Percentiles rank a stretch among this genome's conserved stretches.
phyloP scores from a whole-genome alignment of 306 rosid species.

The Vigna trinervia region DNA sequence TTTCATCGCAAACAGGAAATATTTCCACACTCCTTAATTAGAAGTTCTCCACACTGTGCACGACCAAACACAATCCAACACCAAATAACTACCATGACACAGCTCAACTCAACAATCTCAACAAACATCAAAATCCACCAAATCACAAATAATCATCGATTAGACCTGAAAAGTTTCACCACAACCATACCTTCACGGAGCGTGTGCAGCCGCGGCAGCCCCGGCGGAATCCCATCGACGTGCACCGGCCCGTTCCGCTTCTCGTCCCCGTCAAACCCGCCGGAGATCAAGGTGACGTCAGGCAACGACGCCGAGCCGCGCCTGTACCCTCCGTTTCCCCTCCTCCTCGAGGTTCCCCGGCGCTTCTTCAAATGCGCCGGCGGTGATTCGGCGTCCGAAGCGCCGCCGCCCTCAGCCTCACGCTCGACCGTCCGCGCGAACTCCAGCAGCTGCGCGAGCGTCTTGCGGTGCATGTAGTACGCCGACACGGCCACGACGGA shows the following conservation, averaged over 20 bases:
- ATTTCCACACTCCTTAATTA: not conserved
- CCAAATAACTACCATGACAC: not conserved
- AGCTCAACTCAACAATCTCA: constrained; percentile 33
- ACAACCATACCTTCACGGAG: constrained; percentile 79
- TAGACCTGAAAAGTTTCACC: constrained; percentile 25
- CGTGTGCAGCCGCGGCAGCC: constrained; percentile 86
- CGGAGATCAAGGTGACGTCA: constrained; percentile 72
- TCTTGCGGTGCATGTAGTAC: constrained; percentile 90
- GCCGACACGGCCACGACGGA: constrained; percentile 92
- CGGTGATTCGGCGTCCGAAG: constrained; percentile 54
- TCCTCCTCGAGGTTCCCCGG: constrained; percentile 53
- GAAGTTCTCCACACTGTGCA: constrained; percentile 15
- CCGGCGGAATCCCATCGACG: constrained; percentile 79
- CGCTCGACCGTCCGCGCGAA: constrained; percentile 83
- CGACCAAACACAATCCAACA: not conserved
- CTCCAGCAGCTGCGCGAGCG: constrained; percentile 86
- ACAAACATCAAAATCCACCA: not conserved
- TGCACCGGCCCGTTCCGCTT: constrained; percentile 63
- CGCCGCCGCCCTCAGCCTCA: constrained; percentile 54
- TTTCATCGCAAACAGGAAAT: not conserved
- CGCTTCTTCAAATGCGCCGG: constrained; percentile 61
- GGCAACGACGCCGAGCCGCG: constrained; percentile 75
- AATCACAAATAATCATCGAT: constrained; percentile 4
- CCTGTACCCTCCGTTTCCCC: constrained; percentile 51
- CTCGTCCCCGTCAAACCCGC: constrained; percentile 60